Conservation (phyloP, 2,329 filamentous ascomycete genomes). For the Penicillium corylophilum region DNA sequence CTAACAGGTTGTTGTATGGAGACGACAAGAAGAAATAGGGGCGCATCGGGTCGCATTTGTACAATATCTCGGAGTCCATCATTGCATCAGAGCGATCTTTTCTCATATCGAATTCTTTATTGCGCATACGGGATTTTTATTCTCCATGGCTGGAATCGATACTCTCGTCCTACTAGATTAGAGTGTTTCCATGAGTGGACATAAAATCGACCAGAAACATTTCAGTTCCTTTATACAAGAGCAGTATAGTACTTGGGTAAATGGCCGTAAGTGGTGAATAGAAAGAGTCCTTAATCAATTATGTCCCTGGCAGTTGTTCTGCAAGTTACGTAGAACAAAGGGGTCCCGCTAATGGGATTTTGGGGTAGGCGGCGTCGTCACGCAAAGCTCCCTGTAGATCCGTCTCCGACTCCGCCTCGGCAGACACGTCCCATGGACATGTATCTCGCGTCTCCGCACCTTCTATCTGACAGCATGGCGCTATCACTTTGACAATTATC, state of each 20-base stretch:
- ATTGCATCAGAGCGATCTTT: not conserved
- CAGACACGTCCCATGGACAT: slow-evolving; percentile 8
- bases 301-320: not conserved
- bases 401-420: slow-evolving; percentile 12
- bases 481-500: slow-evolving; percentile 14
- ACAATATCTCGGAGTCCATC: not conserved
- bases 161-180: not conserved
- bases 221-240: not conserved
- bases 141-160: not conserved
- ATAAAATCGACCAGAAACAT: not conserved
- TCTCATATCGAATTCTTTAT: not conserved
- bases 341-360: not conserved
- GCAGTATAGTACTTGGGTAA: not conserved
- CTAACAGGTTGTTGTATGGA: slow-evolving; percentile 25
- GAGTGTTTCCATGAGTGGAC: not conserved
- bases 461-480: slow-evolving; percentile 29
- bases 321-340: not conserved
- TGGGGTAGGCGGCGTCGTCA: slow-evolving; percentile 14
- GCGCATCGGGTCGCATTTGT: not conserved
- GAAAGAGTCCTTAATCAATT: not conserved
- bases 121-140: not conserved
- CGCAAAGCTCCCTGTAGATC: slow-evolving; percentile 5
- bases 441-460: slow-evolving; percentile 10
- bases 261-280: not conserved
- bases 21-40: slow-evolving; percentile 14